Evolutionary conservation across 306 rosid species (phyloP), one percentile per base, ranked within the genome.

Genomic region (Vicia faba): DNA sequence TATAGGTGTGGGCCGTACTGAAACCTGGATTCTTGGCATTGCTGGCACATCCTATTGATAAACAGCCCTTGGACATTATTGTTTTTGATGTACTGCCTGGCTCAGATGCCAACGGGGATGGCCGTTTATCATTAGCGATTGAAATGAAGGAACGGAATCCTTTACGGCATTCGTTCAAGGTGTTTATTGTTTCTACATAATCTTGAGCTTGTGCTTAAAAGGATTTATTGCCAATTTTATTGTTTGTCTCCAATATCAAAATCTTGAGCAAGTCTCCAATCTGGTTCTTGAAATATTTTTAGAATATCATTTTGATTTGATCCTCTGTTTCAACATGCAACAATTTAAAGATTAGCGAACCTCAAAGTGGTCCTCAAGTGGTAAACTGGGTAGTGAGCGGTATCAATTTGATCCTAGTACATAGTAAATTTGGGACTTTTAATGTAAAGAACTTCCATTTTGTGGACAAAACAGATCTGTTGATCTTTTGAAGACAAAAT

Each of bases 21-120:
- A 95, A 95, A 76, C 97, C 99, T 73, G 99, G 99, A 66, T 95
- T 95, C 77, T 81, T 95, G 78, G 99, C 96, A 64, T 86, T 95
- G 75, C 84, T 95, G 82, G 89, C 87, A 23, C 92, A 95, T 82
- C 97, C 96, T 69, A 84, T 85, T 78, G 92, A 85, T 82, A 74
- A 73, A 5, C 96, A 90, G 63, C 99, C 97, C n/a, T 65, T 90
- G 69, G 99, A 95, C 79, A 95, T 95, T 69, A 70, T 95, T 72
- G 99, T 90, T 61, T 95, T 95, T 76, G 97, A 95, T 68, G 95
- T 90, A 72, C 83, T 95, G 44, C 92, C 96, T 48, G 59, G 87
- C 64, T 86, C 92, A 16, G 90, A 86, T 82, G 85, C 86, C 61
- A 90, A 95, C 81, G 93, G 87, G 68, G 91, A 90, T 38, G 96